Evolutionary conservation across 441 rosid genomes (phyloP).

Genomic region (Pelargonium citronellum): DNA sequence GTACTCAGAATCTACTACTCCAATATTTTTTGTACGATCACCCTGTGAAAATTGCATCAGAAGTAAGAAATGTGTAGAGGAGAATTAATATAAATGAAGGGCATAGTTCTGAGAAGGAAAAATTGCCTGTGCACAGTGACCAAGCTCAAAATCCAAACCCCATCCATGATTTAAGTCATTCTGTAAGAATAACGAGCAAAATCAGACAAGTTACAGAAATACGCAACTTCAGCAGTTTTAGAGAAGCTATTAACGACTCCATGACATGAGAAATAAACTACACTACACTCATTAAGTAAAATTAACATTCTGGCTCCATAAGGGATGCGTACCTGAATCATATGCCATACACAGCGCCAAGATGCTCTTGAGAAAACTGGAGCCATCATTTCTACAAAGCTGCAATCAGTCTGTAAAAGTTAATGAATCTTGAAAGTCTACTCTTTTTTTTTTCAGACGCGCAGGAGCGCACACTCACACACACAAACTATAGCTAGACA

Average conservation of each 20-base stretch:
- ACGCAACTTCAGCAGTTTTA: not conserved
- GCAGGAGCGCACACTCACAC: not conserved
- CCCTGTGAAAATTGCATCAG: constrained; percentile 39
- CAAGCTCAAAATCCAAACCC: constrained; percentile 73
- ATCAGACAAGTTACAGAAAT: not conserved
- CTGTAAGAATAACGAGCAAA: constrained; percentile 25
- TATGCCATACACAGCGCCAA: constrained; percentile 78
- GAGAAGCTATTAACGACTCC: not conserved
- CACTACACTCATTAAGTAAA: not conserved
- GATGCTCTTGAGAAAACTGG: constrained; percentile 77
- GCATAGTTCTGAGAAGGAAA: constrained; percentile 4
- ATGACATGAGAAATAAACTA: not conserved
- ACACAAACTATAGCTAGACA: not conserved
- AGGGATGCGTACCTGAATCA: constrained; percentile 57
- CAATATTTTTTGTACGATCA: constrained; percentile 55
- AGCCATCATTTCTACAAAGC: constrained; percentile 87
- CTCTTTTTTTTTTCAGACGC: not conserved
- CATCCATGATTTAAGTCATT: constrained; percentile 70
- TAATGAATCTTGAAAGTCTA: not conserved
- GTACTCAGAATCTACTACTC: constrained; percentile 71
- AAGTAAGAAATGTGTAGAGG: constrained; percentile 1
- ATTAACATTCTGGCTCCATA: too few relatives aligned
- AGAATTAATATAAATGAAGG: not conserved
- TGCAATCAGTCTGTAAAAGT: constrained; percentile 18
- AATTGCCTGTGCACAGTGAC: constrained; percentile 67